Base-by-base conservation (phyloP, 2,329 filamentous ascomycete genomes). In the Graphilbum fragrans region DNA sequence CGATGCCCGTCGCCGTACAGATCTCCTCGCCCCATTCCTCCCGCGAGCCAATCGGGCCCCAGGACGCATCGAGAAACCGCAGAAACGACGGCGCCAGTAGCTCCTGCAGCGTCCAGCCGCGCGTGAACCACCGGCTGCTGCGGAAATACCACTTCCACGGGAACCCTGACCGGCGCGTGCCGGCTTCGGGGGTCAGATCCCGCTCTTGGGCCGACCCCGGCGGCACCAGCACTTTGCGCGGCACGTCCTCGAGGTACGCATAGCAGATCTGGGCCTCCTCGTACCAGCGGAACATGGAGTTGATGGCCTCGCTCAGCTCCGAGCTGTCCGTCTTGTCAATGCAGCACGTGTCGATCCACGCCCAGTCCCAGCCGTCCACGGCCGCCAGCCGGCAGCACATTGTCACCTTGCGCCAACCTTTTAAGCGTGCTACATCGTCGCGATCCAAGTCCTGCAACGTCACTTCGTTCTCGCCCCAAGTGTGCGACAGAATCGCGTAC, bases 31-130 rank as follows among this genome's bases (percentile, higher is more conserved):
- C n/a, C n/a, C n/a, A n/a, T n/a, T n/a, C n/a, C 20, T 37, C 32
- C 53, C 52, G 54, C 21, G 23, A 27, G 23, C 23, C 23, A 7
- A 27, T 7, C 7, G 23, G 23, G 7, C 23, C 7, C 23, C 23
- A 27, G 12, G 23, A 27, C 7, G 23, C 23, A 12, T 45, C 44
- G 18, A 9, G 14, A 33, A 43, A 45, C 18, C 43, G 53, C 35
- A 54, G 55, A n/a, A 47, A 18, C 6, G 55, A 38, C 1, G 52
- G 48, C 2, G 49, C 52, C 5, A 55, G 35, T 2, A 54, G 51
- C 41, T 46, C 46, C 29, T 41, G 38, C 12, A 48, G 42, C 16
- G 46, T 46, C 44, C 44, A 46, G 17, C 44, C 44, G 1, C 42
- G 25, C 3, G 37, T 40, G 34, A 47, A 48, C 47, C 47, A 49